Conservation (phyloP, 2,329 filamentous ascomycete species). For the Knoxdaviesia proteae region DNA sequence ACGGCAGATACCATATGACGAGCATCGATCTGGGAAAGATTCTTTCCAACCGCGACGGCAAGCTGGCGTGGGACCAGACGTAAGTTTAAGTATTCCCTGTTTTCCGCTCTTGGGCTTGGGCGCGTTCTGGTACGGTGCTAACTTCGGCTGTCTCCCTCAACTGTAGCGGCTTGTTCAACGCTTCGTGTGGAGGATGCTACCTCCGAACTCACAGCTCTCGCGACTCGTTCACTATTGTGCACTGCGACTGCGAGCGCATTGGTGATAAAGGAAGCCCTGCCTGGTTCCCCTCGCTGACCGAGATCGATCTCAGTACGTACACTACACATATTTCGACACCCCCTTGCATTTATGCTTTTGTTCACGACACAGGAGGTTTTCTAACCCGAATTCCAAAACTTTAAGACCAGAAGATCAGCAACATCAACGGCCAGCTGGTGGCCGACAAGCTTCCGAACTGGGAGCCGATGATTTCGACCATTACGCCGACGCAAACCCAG, state of each 20-base stretch:
- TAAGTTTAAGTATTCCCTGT: not conserved
- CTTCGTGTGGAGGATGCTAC: slow-evolving; percentile 3
- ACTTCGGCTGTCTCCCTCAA: not conserved
- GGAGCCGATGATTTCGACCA: too few species aligned
- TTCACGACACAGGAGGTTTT: not conserved
- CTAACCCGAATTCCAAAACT: not conserved
- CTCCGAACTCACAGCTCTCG: slow-evolving; percentile 3
- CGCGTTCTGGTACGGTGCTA: not conserved
- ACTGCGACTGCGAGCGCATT: slow-evolving; percentile 3
- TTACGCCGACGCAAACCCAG: too few species aligned
- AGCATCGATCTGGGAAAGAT: not conserved
- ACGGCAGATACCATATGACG: not conserved
- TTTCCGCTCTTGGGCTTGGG: not conserved
- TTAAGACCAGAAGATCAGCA: slow-evolving; percentile 2
- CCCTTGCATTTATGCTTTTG: not conserved
- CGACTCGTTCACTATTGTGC: slow-evolving; percentile 3
- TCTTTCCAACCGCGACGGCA: slow-evolving; percentile 4
- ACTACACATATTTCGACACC: too few species aligned
- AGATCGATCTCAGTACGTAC: slow-evolving; percentile 4
- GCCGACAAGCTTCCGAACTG: not conserved
- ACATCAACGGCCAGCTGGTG: slow-evolving; percentile 1
- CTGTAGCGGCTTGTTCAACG: slow-evolving; percentile 3
- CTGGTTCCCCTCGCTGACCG: slow-evolving; percentile 4
- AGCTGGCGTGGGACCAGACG: slow-evolving; percentile 3
- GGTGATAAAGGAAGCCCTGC: slow-evolving; percentile 2